A percentile compares a stretch with the other conserved stretches of the same genome.
These are phyloP conservation scores for Endoconidiophora polonica DNA, from an alignment of 2,329 filamentous ascomycete genomes.

Conservation along the genomic window DNA sequence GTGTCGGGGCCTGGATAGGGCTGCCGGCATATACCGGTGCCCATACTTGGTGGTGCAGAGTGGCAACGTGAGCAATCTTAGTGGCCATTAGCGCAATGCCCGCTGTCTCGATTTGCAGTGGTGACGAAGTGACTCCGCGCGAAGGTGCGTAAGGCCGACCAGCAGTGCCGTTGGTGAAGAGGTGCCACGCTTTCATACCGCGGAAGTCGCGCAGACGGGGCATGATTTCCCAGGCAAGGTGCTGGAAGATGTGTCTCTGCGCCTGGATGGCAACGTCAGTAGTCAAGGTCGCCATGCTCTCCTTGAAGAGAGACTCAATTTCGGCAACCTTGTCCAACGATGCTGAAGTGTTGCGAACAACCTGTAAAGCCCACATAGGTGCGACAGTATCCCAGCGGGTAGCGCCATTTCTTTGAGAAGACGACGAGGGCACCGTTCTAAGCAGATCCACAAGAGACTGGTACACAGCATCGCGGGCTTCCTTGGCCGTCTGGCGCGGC, in stretches of 20 bases:
- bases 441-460: slow-evolving; percentile 37
- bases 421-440: slow-evolving; percentile 30
- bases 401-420: slow-evolving; percentile 17
- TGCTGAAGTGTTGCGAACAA: slow-evolving; percentile 38
- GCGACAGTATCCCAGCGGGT: slow-evolving; percentile 37
- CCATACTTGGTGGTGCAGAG: slow-evolving; percentile 88
- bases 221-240: slow-evolving; percentile 22
- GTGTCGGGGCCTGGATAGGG: background rate
- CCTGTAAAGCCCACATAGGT: slow-evolving; percentile 38
- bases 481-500: slow-evolving; percentile 24
- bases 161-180: slow-evolving; percentile 37
- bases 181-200: slow-evolving; percentile 15
- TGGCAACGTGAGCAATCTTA: slow-evolving; percentile 64
- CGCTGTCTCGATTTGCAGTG: slow-evolving; percentile 30
- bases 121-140: slow-evolving; percentile 20
- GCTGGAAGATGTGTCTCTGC: slow-evolving; percentile 24
- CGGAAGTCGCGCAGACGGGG: slow-evolving; percentile 12
- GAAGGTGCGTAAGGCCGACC: slow-evolving; percentile 14
- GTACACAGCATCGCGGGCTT: slow-evolving; percentile 32
- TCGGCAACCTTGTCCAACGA: slow-evolving; percentile 29
- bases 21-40: slow-evolving; percentile 26
- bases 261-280: slow-evolving; percentile 29
- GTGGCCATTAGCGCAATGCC: slow-evolving; percentile 53
- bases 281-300: slow-evolving; percentile 27
- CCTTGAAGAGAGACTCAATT: slow-evolving; percentile 32